phyloP scores from a whole-genome alignment of 805 yeast species.

The Wickerhamiella australiensis region DNA sequence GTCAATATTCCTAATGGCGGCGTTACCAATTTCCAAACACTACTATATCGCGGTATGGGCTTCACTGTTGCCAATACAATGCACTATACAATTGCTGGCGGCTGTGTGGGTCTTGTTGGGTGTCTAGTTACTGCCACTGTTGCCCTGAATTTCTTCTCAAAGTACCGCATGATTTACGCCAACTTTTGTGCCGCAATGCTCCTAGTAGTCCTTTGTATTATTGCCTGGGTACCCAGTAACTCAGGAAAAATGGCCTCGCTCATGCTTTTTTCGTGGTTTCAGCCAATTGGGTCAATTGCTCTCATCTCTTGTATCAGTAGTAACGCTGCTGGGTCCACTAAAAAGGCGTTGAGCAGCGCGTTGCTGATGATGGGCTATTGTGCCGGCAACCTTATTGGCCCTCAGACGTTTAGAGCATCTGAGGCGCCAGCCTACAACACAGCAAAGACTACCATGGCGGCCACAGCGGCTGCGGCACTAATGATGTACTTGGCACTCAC shows the following conservation, averaged over 20 bases:
- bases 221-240: slow-evolving; percentile 33
- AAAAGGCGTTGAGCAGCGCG: slow-evolving; percentile 49
- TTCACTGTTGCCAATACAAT: slow-evolving; percentile 25
- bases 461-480: slow-evolving; percentile 35
- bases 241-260: slow-evolving; percentile 34
- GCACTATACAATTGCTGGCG: slow-evolving; percentile 34
- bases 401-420: slow-evolving; percentile 48
- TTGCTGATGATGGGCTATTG: slow-evolving; percentile 52
- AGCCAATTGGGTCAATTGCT: slow-evolving; percentile 24
- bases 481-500: slow-evolving; percentile 24
- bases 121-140: slow-evolving; percentile 15
- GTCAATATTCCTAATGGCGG: slow-evolving; percentile 46
- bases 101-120: slow-evolving; percentile 31
- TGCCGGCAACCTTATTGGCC: slow-evolving; percentile 59
- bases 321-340: slow-evolving; percentile 61
- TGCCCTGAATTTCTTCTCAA: slow-evolving; percentile 12
- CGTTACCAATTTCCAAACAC: slow-evolving; percentile 36
- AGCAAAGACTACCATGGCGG: slow-evolving; percentile 46
- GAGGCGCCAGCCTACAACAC: slow-evolving; percentile 49
- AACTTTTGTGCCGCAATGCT: slow-evolving; percentile 38
- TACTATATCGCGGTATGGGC: slow-evolving; percentile 32
- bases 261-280: slow-evolving; percentile 26
- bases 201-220: slow-evolving; percentile 34
- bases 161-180: slow-evolving; percentile 26
- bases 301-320: slow-evolving; percentile 33